These are phyloP conservation scores for Gastrolobium bilobum DNA, from an alignment of 306 rosid species.

Conservation along the genomic window DNA sequence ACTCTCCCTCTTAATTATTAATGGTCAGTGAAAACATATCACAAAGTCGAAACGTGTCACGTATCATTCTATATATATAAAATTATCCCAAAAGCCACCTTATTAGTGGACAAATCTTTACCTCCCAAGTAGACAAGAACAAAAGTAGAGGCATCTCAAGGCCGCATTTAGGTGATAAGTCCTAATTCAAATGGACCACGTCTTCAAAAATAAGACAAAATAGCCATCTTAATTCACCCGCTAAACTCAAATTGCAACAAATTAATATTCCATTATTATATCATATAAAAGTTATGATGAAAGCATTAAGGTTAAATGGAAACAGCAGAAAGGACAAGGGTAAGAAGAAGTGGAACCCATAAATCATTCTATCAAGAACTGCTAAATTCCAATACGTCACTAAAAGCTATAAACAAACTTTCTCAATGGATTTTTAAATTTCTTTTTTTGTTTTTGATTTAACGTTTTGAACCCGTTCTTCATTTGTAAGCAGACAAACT, in stretches of 20 bases:
- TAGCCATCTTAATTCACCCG: constrained; percentile 51
- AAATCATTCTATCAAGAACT: constrained; percentile 58
- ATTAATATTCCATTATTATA: constrained; percentile 44
- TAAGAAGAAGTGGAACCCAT: constrained; percentile 60
- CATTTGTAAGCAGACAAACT: constrained; percentile 60
- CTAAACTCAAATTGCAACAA: constrained; percentile 50
- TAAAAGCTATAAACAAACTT: constrained; percentile 47
- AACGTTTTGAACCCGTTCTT: constrained; percentile 67
- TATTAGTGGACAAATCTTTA: constrained; percentile 55
- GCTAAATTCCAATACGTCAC: constrained; percentile 67
- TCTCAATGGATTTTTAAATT: constrained; percentile 50
- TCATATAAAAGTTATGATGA: constrained; percentile 2
- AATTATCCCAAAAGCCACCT: constrained; percentile 24
- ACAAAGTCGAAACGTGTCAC: constrained; percentile 31
- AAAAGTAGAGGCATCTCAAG: constrained; percentile 56
- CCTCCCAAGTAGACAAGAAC: constrained; percentile 47
- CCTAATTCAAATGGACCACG: constrained; percentile 58
- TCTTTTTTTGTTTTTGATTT: constrained; percentile 41
- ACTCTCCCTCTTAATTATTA: neutral
- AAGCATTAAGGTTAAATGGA: constrained; percentile 45
- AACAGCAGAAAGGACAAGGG: constrained; percentile 65
- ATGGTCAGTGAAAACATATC: constrained; percentile 15
- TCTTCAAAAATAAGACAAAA: constrained; percentile 53
- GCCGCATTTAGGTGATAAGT: constrained; percentile 57
- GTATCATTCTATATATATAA: constrained; percentile 50